A percentile compares a stretch with the other conserved stretches of the same genome.
Evolutionary conservation across 164 flowering plant species (phyloP).

Genomic region (Piper longum): DNA sequence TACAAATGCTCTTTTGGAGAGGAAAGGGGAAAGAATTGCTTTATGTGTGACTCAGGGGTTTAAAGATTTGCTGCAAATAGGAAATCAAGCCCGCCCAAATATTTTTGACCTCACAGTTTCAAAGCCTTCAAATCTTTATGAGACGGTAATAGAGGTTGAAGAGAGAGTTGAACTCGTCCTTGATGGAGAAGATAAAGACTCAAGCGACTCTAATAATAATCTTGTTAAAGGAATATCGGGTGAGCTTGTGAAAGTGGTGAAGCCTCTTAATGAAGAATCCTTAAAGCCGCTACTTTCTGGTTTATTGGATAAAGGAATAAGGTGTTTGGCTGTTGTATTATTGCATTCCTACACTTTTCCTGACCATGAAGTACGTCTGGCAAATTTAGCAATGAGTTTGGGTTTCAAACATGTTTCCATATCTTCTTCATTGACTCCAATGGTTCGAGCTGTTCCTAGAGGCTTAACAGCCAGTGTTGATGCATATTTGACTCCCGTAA

Average conservation of each 20-base stretch:
- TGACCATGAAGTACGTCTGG: conserved; percentile 58
- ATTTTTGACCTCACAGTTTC: conserved; percentile 85
- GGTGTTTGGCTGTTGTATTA: conserved; percentile 78
- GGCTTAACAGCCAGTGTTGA: conserved; percentile 95
- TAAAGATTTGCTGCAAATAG: conserved; percentile 78
- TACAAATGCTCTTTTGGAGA: conserved; percentile 86
- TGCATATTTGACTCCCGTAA: conserved; percentile 93
- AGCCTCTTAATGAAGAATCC: conserved; percentile 53
- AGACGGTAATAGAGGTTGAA: conserved; percentile 80
- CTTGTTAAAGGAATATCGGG: conserved; percentile 67
- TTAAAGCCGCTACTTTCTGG: conserved; percentile 43
- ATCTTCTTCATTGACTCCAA: conserved; percentile 87
- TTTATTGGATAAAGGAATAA: conserved; percentile 58
- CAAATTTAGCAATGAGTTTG: conserved; percentile 53
- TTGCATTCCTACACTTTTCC: conserved; percentile 95
- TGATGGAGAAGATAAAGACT: conserved; percentile 22
- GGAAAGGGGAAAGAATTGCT: conserved; percentile 93
- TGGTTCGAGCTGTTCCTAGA: conserved; percentile 98
- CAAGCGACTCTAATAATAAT: conserved; percentile 9
- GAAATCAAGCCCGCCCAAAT: conserved; percentile 91
- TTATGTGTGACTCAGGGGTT: conserved; percentile 89
- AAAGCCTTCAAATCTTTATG: conserved; percentile 81
- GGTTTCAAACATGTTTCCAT: conserved; percentile 88
- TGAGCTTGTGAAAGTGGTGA: conserved; percentile 57
- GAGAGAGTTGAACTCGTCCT: conserved; percentile 76